Evolutionary conservation across 306 rosid genomes (phyloP).

Genomic region (Myrica gale): DNA sequence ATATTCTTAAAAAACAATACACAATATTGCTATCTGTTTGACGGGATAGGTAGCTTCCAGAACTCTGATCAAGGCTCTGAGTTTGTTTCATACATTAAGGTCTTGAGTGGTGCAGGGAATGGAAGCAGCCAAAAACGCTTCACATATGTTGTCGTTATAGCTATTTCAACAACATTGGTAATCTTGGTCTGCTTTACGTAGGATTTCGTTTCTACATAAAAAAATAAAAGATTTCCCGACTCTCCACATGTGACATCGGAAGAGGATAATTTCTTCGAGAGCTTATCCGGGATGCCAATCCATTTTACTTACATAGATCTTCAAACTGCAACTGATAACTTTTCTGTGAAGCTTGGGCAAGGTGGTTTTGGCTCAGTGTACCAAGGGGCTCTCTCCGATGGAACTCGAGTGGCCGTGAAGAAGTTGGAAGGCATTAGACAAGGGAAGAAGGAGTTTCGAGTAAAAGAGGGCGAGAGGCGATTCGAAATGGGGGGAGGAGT

Average conservation of each 20-base stretch:
- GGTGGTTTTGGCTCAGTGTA: conserved; percentile 96
- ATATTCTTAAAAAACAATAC: conserved; percentile 73
- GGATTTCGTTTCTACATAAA: conserved; percentile 51
- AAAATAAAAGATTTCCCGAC: conserved; percentile 38
- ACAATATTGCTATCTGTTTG: conserved; percentile 66
- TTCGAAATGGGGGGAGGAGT: no score
- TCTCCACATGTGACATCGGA: conserved; percentile 58
- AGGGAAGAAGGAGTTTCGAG: conserved; percentile 92
- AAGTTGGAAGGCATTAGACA: conserved; percentile 84
- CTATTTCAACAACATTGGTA: conserved; percentile 44
- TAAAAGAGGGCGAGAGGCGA: no score
- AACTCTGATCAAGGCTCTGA: conserved; percentile 41
- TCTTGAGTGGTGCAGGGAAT: conserved; percentile 39
- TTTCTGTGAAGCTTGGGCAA: conserved; percentile 77
- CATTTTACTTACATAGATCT: conserved; percentile 74
- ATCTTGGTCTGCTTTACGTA: conserved; percentile 44
- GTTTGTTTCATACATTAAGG: conserved; percentile 70
- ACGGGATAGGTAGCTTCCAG: conserved; percentile 72
- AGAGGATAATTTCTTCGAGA: conserved; percentile 83
- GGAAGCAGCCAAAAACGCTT: conserved; percentile 41
- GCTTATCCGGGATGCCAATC: conserved; percentile 65
- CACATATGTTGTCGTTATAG: conserved; percentile 51
- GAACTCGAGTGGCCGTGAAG: conserved; percentile 82
- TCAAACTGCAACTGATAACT: conserved; percentile 71
- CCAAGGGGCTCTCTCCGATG: conserved; percentile 67